These are phyloP conservation scores for Glarea lozoyensis DNA, from an alignment of 495 filamentous ascomycete species.

Conservation along the genomic window DNA sequence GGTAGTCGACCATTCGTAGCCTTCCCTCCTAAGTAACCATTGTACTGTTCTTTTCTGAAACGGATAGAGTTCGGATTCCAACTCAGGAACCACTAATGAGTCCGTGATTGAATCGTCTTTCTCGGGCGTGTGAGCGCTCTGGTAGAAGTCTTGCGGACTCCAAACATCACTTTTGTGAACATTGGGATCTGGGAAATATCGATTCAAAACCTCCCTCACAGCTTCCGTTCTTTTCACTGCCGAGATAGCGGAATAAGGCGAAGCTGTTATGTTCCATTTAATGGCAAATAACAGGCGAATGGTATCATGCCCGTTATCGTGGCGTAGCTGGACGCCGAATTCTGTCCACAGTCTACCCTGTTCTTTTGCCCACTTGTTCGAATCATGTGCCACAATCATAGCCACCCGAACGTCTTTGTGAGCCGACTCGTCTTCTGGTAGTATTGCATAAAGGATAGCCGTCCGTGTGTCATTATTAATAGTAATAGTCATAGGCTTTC, in stretches of 20 bases:
- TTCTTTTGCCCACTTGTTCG: conserved; percentile 12
- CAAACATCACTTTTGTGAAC: conserved; percentile 4
- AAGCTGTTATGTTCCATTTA: conserved; percentile 22
- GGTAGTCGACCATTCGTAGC: conserved; percentile 20
- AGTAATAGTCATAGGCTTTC: conserved; percentile 1
- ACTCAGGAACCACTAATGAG: conserved; percentile 3
- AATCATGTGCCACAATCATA: conserved; percentile 6
- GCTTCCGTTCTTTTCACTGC: neutral
- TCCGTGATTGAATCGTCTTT: conserved; percentile 8
- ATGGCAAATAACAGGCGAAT: conserved; percentile 12
- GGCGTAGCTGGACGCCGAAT: conserved; percentile 5
- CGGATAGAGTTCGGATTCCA: conserved; percentile 42
- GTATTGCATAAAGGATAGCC: neutral
- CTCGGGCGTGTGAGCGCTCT: conserved; percentile 17
- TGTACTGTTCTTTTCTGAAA: conserved; percentile 65
- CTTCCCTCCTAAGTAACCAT: conserved; percentile 58
- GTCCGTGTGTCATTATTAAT: conserved; percentile 6
- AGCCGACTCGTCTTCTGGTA: neutral
- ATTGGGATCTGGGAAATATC: conserved; percentile 17
- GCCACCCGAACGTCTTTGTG: conserved; percentile 12
- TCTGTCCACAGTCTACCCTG: conserved; percentile 17
- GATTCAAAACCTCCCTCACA: conserved; percentile 3
- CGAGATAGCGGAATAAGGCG: conserved; percentile 3
- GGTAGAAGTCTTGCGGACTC: conserved; percentile 22
- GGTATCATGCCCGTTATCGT: conserved; percentile 8